Evolutionary conservation across 257 asterid genomes (phyloP).

Genomic region (Cordia subcordata): DNA sequence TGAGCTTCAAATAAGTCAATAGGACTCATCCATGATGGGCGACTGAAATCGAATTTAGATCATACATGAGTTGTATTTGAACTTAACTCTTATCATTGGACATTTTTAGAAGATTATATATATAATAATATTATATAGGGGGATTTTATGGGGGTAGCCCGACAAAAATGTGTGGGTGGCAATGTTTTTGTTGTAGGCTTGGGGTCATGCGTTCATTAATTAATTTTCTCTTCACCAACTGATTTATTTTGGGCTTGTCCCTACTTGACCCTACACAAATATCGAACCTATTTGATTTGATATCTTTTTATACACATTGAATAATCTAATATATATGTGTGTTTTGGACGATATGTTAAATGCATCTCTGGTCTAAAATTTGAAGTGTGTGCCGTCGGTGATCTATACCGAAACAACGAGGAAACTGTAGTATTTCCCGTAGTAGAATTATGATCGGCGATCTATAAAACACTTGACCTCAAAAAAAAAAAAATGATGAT

Average conservation of each 20-base stretch:
- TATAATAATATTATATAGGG: neutral
- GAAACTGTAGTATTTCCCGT: neutral
- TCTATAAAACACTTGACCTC: too few relatives aligned
- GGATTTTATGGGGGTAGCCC: conserved; percentile 3
- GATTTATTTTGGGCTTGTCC: conserved; percentile 41
- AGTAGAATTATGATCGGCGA: conserved; percentile 3
- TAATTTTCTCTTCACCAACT: conserved; percentile 19
- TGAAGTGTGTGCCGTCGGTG: conserved; percentile 17
- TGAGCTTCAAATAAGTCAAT: too few relatives aligned
- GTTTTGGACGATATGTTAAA: conserved; percentile 1
- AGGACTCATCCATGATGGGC: too few relatives aligned
- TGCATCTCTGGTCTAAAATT: neutral
- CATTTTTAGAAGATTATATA: too few relatives aligned
- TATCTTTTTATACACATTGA: conserved; percentile 3
- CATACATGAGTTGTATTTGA: too few relatives aligned
- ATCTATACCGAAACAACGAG: conserved; percentile 7
- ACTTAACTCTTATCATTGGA: too few relatives aligned
- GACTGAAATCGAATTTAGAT: too few relatives aligned
- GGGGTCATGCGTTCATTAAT: conserved; percentile 3
- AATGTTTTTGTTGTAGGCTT: conserved; percentile 11
- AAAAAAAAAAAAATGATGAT: too few relatives aligned
- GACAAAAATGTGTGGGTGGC: conserved; percentile 40
- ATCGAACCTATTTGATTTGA: conserved; percentile 14
- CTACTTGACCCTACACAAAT: conserved; percentile 29
- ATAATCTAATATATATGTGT: too few relatives aligned